Conservation (phyloP, 2,329 filamentous ascomycete species). For the Coniochaeta sp. region DNA sequence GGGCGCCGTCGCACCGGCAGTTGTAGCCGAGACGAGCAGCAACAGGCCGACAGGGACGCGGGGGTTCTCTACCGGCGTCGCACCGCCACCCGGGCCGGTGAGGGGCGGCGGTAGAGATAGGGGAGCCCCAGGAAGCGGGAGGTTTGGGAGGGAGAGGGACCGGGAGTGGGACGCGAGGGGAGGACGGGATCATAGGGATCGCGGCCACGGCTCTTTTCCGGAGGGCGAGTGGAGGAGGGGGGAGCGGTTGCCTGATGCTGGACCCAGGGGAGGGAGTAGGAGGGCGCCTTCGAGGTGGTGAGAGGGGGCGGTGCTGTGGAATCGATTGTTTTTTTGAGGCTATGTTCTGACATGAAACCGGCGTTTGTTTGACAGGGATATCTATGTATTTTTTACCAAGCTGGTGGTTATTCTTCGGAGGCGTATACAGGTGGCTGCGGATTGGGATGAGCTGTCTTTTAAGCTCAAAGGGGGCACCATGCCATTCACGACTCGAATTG, state of each 20-base stretch:
- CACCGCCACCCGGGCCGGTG: conserved; percentile 21
- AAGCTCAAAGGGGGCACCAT: too few relatives aligned
- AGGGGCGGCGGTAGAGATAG: conserved; percentile 29
- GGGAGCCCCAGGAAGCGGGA: conserved; percentile 20
- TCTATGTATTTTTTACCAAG: not conserved
- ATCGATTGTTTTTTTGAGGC: not conserved
- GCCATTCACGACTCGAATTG: not conserved
- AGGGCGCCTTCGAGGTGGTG: conserved; percentile 19
- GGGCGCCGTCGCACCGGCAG: conserved; percentile 59
- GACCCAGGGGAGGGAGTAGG: conserved; percentile 37
- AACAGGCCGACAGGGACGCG: not conserved
- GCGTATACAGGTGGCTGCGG: too few relatives aligned
- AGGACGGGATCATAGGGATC: conserved; percentile 3
- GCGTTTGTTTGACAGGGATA: not conserved
- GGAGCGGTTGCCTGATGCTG: conserved; percentile 51
- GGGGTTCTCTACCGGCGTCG: too few relatives aligned
- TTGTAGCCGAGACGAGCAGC: not conserved
- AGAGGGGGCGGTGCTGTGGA: not conserved
- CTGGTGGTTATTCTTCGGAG: not conserved
- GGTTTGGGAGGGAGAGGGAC: conserved; percentile 10
- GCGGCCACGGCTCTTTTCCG: conserved; percentile 27
- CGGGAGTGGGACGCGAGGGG: conserved; percentile 3
- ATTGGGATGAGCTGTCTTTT: too few relatives aligned
- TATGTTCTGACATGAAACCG: not conserved
- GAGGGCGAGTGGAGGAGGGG: conserved; percentile 61